Conservation (phyloP, 352 stramenopile genomes). For the Globisporangium lucens region DNA sequence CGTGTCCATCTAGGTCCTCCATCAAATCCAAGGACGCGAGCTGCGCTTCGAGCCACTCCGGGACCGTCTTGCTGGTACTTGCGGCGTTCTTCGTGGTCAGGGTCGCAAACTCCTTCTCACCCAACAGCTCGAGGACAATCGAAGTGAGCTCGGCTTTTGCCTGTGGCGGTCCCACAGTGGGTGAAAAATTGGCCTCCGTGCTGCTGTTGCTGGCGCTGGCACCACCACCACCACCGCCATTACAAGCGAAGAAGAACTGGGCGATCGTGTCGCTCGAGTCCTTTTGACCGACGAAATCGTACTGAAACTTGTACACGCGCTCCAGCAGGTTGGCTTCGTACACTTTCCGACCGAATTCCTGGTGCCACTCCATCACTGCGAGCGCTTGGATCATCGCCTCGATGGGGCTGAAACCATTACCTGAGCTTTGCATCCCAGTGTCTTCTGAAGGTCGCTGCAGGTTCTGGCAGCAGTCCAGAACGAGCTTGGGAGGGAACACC, state of each 20-base stretch:
- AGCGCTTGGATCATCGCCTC: conserved; percentile 22
- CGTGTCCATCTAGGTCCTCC: neutral
- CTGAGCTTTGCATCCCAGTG: neutral
- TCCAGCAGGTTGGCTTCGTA: conserved; percentile 48
- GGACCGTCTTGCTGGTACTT: conserved; percentile 22
- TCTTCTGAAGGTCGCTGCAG: neutral
- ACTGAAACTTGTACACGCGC: conserved; percentile 39
- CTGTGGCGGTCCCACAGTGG: neutral
- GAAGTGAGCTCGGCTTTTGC: neutral
- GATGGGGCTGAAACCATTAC: neutral
- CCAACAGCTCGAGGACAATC: conserved; percentile 8
- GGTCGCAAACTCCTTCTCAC: neutral
- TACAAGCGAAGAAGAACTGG: conserved; percentile 26
- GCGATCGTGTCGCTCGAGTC: conserved; percentile 21
- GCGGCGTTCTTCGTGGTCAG: conserved; percentile 2
- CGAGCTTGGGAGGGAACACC: conserved; percentile 25
- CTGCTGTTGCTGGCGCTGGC: neutral
- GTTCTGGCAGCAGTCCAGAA: conserved; percentile 29
- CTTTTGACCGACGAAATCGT: conserved; percentile 29
- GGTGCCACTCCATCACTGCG: conserved; percentile 37
- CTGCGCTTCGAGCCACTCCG: conserved; percentile 34
- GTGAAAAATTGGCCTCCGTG: neutral
- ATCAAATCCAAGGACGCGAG: conserved; percentile 7
- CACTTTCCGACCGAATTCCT: conserved; percentile 25
- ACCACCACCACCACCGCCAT: neutral